phyloP scores from a whole-genome alignment of 2,329 filamentous ascomycete genomes.

The Talaromyces amestolkiae region DNA sequence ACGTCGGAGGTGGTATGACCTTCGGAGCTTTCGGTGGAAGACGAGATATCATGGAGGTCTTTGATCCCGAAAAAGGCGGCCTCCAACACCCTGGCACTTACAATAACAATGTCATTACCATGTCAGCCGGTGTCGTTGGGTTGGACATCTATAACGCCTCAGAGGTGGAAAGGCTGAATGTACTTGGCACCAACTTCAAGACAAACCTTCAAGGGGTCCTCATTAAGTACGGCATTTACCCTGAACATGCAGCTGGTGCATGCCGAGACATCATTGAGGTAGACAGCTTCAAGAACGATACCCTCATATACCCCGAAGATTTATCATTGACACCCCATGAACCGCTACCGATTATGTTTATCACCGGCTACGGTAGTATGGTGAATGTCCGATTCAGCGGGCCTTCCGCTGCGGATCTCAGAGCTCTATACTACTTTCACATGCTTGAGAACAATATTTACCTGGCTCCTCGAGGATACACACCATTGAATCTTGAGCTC shows the following conservation, averaged over 20 bases:
- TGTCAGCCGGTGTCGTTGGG: neutral
- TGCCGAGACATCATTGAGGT: neutral
- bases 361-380: neutral
- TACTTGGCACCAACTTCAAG: neutral
- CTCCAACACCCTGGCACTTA: slow-evolving; percentile 4
- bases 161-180: slow-evolving; percentile 1
- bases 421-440: slow-evolving; percentile 1
- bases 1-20: slow-evolving; percentile 5
- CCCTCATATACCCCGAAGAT: neutral
- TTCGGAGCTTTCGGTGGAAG: slow-evolving; percentile 8
- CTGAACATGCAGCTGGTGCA: neutral
- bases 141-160: neutral
- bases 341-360: neutral
- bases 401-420: neutral
- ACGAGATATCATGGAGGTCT: slow-evolving; percentile 3
- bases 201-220: neutral
- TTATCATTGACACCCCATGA: neutral
- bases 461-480: slow-evolving; percentile 2
- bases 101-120: neutral
- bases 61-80: neutral
- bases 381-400: slow-evolving; percentile 1
- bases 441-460: neutral
- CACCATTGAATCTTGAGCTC: neutral
- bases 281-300: neutral
- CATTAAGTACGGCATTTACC: neutral